Conservation (phyloP, 345 rosid species). For the Viola odorata region DNA sequence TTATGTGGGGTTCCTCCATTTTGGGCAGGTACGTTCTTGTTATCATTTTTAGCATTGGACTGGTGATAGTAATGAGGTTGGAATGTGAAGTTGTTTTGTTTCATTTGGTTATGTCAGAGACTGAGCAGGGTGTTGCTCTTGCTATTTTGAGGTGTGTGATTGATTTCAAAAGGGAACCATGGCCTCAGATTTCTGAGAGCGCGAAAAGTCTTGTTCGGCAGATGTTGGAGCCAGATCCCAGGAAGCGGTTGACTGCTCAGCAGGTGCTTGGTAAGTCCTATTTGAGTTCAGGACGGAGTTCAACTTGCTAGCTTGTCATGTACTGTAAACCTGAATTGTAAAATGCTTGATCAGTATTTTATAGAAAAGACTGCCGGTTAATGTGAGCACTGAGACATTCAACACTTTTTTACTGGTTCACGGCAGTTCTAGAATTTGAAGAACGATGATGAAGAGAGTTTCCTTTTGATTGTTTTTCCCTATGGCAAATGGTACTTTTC, state of each 20-base stretch:
- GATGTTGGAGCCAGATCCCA: constrained; percentile 84
- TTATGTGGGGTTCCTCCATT: constrained; percentile 92
- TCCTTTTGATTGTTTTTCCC: too few relatives aligned
- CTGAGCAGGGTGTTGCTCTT: constrained; percentile 96
- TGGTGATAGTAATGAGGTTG: constrained; percentile 1
- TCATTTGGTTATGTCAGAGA: constrained; percentile 43
- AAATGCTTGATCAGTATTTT: too few relatives aligned
- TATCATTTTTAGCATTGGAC: constrained; percentile 1
- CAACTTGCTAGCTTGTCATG: constrained; percentile 3
- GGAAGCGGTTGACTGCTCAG: constrained; percentile 70
- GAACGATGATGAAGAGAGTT: too few relatives aligned
- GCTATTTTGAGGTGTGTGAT: constrained; percentile 80
- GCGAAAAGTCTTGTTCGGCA: constrained; percentile 84
- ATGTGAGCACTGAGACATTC: too few relatives aligned
- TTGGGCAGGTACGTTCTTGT: constrained; percentile 63
- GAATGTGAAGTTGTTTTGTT: constrained; percentile 8
- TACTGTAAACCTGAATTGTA: not conserved
- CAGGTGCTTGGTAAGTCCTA: constrained; percentile 75
- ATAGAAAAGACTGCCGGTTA: too few relatives aligned
- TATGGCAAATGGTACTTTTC: too few relatives aligned
- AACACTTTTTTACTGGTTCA: too few relatives aligned
- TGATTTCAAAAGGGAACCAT: constrained; percentile 88
- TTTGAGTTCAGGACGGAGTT: not conserved
- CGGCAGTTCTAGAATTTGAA: too few relatives aligned
- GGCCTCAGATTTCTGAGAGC: constrained; percentile 89